Evolutionary conservation across 352 stramenopile species (phyloP).

Genomic region (Globisporangium radiosum): DNA sequence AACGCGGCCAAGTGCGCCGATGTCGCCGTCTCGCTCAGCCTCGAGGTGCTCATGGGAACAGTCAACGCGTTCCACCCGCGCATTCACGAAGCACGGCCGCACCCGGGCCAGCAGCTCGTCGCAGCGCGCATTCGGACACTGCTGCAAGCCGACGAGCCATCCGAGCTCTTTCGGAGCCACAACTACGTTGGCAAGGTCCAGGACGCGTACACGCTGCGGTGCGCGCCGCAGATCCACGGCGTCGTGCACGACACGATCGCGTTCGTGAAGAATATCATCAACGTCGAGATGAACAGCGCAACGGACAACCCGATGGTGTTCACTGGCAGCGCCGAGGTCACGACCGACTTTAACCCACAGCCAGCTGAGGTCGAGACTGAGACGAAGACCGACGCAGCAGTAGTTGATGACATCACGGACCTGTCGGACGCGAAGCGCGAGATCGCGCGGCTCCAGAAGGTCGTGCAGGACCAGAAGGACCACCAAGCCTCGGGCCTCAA

Average conservation of each 20-base stretch:
- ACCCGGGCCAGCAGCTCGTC: conserved; percentile 74
- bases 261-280: conserved; percentile 80
- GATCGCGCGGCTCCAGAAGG: conserved; percentile 60
- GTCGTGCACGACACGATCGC: conserved; percentile 84
- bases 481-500: conserved; percentile 57
- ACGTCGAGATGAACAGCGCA: conserved; percentile 88
- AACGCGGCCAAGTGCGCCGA: conserved; percentile 77
- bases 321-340: conserved; percentile 60
- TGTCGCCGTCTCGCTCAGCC: conserved; percentile 66
- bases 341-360: conserved; percentile 44
- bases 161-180: conserved; percentile 84
- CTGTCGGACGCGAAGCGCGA: conserved; percentile 74
- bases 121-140: conserved; percentile 75
- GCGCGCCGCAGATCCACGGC: conserved; percentile 85
- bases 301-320: conserved; percentile 91
- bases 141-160: conserved; percentile 68
- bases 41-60: conserved; percentile 86
- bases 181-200: conserved; percentile 88
- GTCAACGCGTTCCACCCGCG: conserved; percentile 86
- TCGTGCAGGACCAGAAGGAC: conserved; percentile 46
- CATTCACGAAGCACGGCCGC: conserved; percentile 80
- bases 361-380: conserved; percentile 14
- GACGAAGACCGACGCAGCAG: conserved; percentile 10
- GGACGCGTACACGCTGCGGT: conserved; percentile 87
- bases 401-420: conserved; percentile 36